Base-by-base conservation (phyloP, 2,329 filamentous ascomycete species). In the Teratosphaeria destructans region DNA sequence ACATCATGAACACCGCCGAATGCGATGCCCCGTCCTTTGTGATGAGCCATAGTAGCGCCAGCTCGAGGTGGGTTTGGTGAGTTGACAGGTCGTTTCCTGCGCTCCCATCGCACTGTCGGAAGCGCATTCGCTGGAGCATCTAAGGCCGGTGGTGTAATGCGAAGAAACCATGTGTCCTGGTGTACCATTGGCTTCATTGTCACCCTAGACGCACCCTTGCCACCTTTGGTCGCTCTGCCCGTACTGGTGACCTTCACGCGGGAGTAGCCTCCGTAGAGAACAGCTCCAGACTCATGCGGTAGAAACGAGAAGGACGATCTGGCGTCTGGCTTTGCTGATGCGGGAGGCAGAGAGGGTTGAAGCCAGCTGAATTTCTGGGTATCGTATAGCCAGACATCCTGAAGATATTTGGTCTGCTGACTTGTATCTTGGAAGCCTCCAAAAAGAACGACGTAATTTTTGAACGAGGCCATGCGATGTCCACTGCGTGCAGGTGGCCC, bases 371-470 rank as follows among this genome's bases (percentile, higher is more conserved):
- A 96, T 71, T 87, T 90, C 68, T 88, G 75, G 35, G 90, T 95
- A 74, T 99, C 94, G 74, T 96, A 99, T 57, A 97, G 82, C 93
- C 94, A 99, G 39, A 97, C 78, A 73, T 99, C 94, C 47, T 88
- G 86, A 16, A 99, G 77, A 72, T 99, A 99, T 72, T 92, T 95
- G 5, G 93, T 97, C 72, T 92, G 88, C 72, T 95, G 90, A 10
- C 90, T 93, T 0, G 93, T 97, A 72, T 97, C 94, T 75, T 99
- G 94, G 73, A 99, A 99, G 0, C 94, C 94, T 60, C 94, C 94
- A 70, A 96, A 97, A 1, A 99, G 79, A 60, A 99, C 83, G 63
- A 99, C 91, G 74, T 96, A 97, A 72, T 96, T 90, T 75, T 97
- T 97, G 81, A 85, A 97, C 73, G 90, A 93, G 2, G 92, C 95